phyloP scores from a whole-genome alignment of 768 basidiomycete species.

The Hemileccinum rubropunctum region DNA sequence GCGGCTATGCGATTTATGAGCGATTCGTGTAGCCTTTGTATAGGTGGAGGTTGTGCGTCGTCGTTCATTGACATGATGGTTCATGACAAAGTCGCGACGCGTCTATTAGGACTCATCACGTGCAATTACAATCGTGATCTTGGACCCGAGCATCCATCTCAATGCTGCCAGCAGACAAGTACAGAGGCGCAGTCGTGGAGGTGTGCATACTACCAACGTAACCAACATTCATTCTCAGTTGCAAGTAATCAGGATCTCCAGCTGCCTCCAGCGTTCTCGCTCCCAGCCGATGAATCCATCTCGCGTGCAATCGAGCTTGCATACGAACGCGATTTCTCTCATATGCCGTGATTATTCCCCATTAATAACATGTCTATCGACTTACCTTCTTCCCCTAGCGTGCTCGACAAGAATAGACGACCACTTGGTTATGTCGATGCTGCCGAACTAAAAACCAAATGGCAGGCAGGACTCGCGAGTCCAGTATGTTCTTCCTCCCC shows the following conservation, averaged over 20 bases:
- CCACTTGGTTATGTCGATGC: constrained; percentile 88
- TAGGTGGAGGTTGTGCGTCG: constrained; percentile 57
- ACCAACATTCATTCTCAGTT: background rate
- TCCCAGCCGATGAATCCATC: constrained; percentile 69
- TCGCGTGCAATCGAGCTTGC: constrained; percentile 79
- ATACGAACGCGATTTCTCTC: constrained; percentile 92
- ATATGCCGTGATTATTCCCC: constrained; percentile 67
- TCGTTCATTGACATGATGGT: background rate
- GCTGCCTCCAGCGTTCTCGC: constrained; percentile 82
- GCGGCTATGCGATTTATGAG: constrained; percentile 91
- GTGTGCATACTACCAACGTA: constrained; percentile 34
- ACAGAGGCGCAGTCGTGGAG: constrained; percentile 90
- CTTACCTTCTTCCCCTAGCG: constrained; percentile 42
- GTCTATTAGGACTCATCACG: background rate
- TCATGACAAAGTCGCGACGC: background rate
- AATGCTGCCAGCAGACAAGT: constrained; percentile 46
- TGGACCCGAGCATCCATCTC: background rate
- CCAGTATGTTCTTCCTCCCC: constrained; percentile 47
- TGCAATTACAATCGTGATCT: background rate
- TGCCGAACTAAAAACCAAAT: constrained; percentile 66
- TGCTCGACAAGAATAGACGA: constrained; percentile 66
- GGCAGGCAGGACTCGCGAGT: constrained; percentile 70
- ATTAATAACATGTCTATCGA: background rate
- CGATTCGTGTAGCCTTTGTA: constrained; percentile 73
- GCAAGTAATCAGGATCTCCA: constrained; percentile 50